These are phyloP conservation scores for Karstenula rhodostoma DNA, from an alignment of 2,329 filamentous ascomycete genomes.

Conservation along the genomic window DNA sequence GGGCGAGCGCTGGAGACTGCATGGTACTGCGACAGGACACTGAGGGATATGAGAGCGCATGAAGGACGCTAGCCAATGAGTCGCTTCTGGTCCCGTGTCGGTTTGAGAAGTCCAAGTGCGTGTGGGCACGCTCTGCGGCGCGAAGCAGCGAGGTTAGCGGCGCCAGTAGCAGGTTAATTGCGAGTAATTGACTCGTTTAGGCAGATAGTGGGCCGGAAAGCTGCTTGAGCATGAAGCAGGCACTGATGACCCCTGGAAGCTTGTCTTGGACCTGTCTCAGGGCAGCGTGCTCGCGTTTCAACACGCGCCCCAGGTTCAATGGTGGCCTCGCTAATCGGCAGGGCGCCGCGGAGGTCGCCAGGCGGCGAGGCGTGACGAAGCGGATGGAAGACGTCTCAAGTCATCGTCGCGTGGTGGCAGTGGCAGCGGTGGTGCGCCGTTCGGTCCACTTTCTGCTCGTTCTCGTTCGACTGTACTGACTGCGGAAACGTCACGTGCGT, in stretches of 20 bases:
- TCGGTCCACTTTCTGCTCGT: not conserved
- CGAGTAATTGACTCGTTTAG: slow-evolving; percentile 30
- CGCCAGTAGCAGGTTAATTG: slow-evolving; percentile 14
- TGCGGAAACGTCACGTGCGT: not conserved
- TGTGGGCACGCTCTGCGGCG: slow-evolving; percentile 27
- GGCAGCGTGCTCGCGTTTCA: slow-evolving; percentile 43
- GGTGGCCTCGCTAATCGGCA: slow-evolving; percentile 30
- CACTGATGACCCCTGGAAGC: slow-evolving; percentile 29
- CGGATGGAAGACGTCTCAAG: slow-evolving; percentile 21
- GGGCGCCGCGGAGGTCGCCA: slow-evolving; percentile 38
- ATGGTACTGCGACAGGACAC: slow-evolving; percentile 42
- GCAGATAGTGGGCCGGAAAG: slow-evolving; percentile 20
- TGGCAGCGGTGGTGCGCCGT: not conserved
- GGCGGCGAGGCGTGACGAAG: slow-evolving; percentile 26
- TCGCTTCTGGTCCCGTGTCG: slow-evolving; percentile 44
- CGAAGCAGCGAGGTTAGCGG: slow-evolving; percentile 39
- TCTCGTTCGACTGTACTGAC: too few species aligned
- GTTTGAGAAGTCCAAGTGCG: slow-evolving; percentile 44
- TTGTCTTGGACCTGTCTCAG: slow-evolving; percentile 49
- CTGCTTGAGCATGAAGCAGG: slow-evolving; percentile 25
- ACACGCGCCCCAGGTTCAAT: slow-evolving; percentile 34
- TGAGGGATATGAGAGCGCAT: slow-evolving; percentile 49
- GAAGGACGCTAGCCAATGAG: slow-evolving; percentile 46
- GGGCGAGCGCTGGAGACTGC: slow-evolving; percentile 46
- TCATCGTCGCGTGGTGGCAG: not conserved